Evolutionary conservation across 148 eudicot species (phyloP).

Genomic region (Silene latifolia): DNA sequence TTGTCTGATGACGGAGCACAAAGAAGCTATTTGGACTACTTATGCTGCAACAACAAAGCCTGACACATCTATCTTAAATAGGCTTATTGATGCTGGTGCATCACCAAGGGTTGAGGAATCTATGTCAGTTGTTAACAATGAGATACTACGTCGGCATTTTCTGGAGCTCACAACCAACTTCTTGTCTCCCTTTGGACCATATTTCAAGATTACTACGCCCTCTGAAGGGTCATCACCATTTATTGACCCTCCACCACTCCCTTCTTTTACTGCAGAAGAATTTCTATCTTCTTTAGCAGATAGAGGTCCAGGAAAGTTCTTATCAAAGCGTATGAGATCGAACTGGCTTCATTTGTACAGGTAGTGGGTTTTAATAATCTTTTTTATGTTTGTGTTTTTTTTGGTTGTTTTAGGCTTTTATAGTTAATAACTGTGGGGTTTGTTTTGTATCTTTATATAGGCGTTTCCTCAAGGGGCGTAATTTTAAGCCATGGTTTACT

Average conservation of each 20-base stretch:
- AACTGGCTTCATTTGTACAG: constrained; percentile 95
- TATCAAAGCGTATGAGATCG: constrained; percentile 83
- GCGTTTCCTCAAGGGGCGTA: constrained; percentile 79
- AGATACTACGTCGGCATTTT: constrained; percentile 91
- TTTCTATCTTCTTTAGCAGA: constrained; percentile 68
- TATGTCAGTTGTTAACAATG: constrained; percentile 97
- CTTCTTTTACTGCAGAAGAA: constrained; percentile 62
- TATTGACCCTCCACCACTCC: constrained; percentile 82
- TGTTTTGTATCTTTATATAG: constrained; percentile 33
- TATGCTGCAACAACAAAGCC: constrained; percentile 80
- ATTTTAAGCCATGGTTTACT: constrained; percentile 86
- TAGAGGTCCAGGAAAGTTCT: constrained; percentile 96
- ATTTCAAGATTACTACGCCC: constrained; percentile 81
- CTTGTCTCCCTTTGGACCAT: constrained; percentile 91
- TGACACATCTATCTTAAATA: constrained; percentile 87
- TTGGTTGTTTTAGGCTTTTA: background rate
- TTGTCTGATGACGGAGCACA: constrained; percentile 93
- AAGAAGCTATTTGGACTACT: constrained; percentile 87
- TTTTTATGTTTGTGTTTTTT: background rate
- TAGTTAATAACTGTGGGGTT: background rate
- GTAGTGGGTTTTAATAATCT: constrained; percentile 27
- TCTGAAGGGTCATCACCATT: constrained; percentile 87
- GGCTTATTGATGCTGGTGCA: constrained; percentile 92
- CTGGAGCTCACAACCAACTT: constrained; percentile 95
- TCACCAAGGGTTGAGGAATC: constrained; percentile 93